Percentiles rank a stretch among this genome's conserved stretches.
Evolutionary conservation across 371 early-diverging fungal genomes (phyloP).

Genomic region (Mortierella sp.): DNA sequence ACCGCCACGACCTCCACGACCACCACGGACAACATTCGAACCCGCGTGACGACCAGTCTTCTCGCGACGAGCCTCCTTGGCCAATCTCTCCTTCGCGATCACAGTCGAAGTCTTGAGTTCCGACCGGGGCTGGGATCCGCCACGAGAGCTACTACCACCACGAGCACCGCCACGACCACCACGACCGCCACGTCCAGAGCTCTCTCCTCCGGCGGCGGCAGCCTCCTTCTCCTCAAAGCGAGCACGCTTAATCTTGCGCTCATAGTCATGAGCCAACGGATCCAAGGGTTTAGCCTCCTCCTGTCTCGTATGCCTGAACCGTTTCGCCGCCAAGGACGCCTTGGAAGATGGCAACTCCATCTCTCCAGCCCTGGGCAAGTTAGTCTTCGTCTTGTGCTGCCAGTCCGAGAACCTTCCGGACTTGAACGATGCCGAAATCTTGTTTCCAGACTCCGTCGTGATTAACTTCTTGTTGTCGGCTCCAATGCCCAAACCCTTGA

Average conservation of each 20-base stretch:
- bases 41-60: slow-evolving; percentile 74
- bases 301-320: slow-evolving; percentile 74
- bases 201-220: slow-evolving; percentile 45
- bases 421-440: slow-evolving; percentile 92
- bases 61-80: slow-evolving; percentile 81
- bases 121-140: slow-evolving; percentile 63
- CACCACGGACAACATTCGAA: slow-evolving; percentile 42
- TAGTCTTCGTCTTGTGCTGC: slow-evolving; percentile 87
- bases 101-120: slow-evolving; percentile 89
- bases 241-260: slow-evolving; percentile 74
- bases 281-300: slow-evolving; percentile 75
- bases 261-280: slow-evolving; percentile 72
- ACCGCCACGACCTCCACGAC: slow-evolving; percentile 55
- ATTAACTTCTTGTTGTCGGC: slow-evolving; percentile 96
- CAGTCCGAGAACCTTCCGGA: slow-evolving; percentile 88
- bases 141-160: slow-evolving; percentile 13
- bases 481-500: slow-evolving; percentile 87
- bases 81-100: slow-evolving; percentile 87
- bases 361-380: slow-evolving; percentile 90
- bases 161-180: slow-evolving; percentile 61
- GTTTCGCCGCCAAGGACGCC: slow-evolving; percentile 60
- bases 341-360: slow-evolving; percentile 74
- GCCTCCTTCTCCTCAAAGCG: slow-evolving; percentile 70
- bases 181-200: slow-evolving; percentile 39
- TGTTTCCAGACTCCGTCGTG: slow-evolving; percentile 90